Evolutionary conservation across 2,329 filamentous ascomycete genomes (phyloP).

Genomic region (Teratosphaeria nubilosa): DNA sequence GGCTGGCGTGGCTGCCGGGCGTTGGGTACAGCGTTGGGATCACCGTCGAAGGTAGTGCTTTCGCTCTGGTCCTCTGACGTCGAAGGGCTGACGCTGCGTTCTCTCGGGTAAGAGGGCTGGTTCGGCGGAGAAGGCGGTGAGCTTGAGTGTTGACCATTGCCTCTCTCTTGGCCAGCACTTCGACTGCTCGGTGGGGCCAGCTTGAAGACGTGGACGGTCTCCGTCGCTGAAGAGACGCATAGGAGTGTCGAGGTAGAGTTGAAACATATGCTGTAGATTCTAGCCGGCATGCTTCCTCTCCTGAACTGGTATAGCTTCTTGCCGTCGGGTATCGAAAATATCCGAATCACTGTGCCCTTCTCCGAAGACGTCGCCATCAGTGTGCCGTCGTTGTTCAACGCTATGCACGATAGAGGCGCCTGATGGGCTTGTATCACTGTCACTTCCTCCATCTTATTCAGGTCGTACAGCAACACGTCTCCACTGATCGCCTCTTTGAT

Average conservation of each 20-base stretch:
- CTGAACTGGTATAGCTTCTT: slow-evolving; percentile 95
- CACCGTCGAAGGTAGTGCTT: slow-evolving; percentile 25
- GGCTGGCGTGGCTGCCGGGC: slow-evolving; percentile 46
- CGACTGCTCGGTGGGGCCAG: slow-evolving; percentile 43
- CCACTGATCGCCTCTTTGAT: slow-evolving; percentile 65
- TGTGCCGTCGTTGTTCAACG: slow-evolving; percentile 85
- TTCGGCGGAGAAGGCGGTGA: slow-evolving; percentile 21
- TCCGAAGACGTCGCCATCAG: slow-evolving; percentile 90
- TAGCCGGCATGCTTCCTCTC: slow-evolving; percentile 85
- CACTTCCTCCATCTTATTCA: slow-evolving; percentile 77
- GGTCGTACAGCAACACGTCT: slow-evolving; percentile 87
- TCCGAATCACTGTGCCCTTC: slow-evolving; percentile 92
- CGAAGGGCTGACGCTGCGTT: slow-evolving; percentile 34
- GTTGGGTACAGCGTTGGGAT: slow-evolving; percentile 13
- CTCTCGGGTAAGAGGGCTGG: slow-evolving; percentile 13
- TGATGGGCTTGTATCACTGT: slow-evolving; percentile 94
- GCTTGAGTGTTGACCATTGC: slow-evolving; percentile 9
- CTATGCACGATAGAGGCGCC: slow-evolving; percentile 79
- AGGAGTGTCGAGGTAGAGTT: slow-evolving; percentile 87
- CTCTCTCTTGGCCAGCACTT: slow-evolving; percentile 15
- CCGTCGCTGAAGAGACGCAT: slow-evolving; percentile 90
- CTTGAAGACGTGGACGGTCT: slow-evolving; percentile 94
- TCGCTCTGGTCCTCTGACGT: slow-evolving; percentile 11
- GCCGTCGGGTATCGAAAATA: slow-evolving; percentile 83
- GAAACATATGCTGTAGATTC: slow-evolving; percentile 98